These are phyloP conservation scores for Eucalyptus pauciflora DNA, from an alignment of 345 rosid species.

Conservation along the genomic window DNA sequence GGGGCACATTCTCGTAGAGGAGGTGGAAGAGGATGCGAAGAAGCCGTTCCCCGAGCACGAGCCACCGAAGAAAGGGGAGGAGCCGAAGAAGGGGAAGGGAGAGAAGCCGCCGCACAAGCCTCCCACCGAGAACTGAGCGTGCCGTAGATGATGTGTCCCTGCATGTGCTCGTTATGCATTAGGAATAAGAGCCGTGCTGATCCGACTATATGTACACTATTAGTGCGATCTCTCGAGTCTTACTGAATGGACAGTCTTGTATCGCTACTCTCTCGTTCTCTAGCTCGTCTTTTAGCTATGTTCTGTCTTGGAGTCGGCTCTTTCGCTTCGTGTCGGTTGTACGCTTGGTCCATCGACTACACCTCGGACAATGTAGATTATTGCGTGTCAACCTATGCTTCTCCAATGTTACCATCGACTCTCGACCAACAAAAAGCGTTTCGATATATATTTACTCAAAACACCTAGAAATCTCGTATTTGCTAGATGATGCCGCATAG, in stretches of 20 bases:
- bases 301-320: background rate
- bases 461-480: background rate
- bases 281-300: no score
- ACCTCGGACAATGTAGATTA: background rate
- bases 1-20: background rate
- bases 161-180: background rate
- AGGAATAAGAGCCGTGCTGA: background rate
- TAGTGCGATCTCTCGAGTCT: background rate
- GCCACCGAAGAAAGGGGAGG: no score
- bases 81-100: background rate
- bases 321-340: background rate
- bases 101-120: constrained; percentile 6
- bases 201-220: background rate
- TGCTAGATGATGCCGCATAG: background rate
- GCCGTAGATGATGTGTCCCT: background rate
- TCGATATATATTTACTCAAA: background rate
- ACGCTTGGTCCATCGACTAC: no score
- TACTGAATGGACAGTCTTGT: background rate
- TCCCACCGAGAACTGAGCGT: background rate
- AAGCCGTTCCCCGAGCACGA: no score
- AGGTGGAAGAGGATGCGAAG: background rate
- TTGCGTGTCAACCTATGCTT: background rate
- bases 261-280: background rate
- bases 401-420: background rate
- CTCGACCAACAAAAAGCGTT: background rate